Evolutionary conservation across 1,284 basidiomycete genomes (phyloP), one percentile per base, ranked within the genome.

Genomic region (Ceratobasidium sp.): DNA sequence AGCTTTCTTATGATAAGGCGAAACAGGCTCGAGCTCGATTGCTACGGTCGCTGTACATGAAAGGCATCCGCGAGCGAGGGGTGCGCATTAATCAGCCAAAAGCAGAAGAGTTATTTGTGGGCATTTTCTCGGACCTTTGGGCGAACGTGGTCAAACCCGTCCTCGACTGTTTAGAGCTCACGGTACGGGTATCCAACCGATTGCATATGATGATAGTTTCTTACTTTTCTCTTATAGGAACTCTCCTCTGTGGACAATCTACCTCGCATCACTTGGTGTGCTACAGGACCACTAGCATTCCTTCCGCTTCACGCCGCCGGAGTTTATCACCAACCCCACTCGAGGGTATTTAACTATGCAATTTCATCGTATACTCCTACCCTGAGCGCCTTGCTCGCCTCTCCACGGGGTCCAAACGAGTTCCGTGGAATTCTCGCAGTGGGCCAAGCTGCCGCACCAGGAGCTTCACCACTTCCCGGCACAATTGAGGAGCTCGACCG

Each of bases 231-330:
- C 2, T 24, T 54, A 17, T 29, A 54, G 53, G n/a, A 27, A 29
- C 11, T 24, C n/a, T 4, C 24, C 5, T 5, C 53, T 24, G 24
- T 4, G 4, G 54, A 31, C 29, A 17, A 56, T 6, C 29, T 56
- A 56, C 54, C 54, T 31, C 54, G 31, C 27, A 33, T 56, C 19
- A 56, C 54, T 8, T 56, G 54, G 54, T 56, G 54, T 11, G 2
- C 54, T 17, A 56, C 54, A 60, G 59, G 59, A 1, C 59, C 41
- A n/a, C 59, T 60, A 1, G 8, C 59, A 22, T 60, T 60, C n/a
- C 59, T 60, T n/a, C 59, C 59, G 6, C 59, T 60, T 19, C 59
- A 60, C 24, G 59, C 59, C 1, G 59, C 59, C 15, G 59, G 59
- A 0, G 9, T n/a, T 5, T 60, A 60, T n/a, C 11, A 44, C 9